Conservation (phyloP, 129 eudicot genomes). For the sunflower (Helianthus annuus) region HanXRQr2.0-SUNRISE NC_035447.2:2494369-2494868, state of each 20-base stretch:
- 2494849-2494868: neutral
- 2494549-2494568: constrained; percentile 68
- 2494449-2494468: constrained; percentile 38
- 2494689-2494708: constrained; percentile 18
- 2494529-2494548: constrained; percentile 60
- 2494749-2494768: neutral
- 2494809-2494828: neutral
- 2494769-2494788: neutral
- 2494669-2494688: neutral
- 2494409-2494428: neutral
- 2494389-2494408: too few relatives aligned
- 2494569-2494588: constrained; percentile 63
- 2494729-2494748: neutral
- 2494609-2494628: constrained; percentile 67
- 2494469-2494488: constrained; percentile 52
- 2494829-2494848: neutral
- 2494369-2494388: too few relatives aligned
- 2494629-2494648: constrained; percentile 25
- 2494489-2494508: constrained; percentile 69
- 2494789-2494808: neutral
- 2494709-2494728: constrained; percentile 12
- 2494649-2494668: neutral
- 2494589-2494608: constrained; percentile 83
- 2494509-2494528: constrained; percentile 74
- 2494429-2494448: constrained; percentile 63